Conservation (phyloP, 495 filamentous ascomycete genomes). For the Lineolata rhizophorae region DNA sequence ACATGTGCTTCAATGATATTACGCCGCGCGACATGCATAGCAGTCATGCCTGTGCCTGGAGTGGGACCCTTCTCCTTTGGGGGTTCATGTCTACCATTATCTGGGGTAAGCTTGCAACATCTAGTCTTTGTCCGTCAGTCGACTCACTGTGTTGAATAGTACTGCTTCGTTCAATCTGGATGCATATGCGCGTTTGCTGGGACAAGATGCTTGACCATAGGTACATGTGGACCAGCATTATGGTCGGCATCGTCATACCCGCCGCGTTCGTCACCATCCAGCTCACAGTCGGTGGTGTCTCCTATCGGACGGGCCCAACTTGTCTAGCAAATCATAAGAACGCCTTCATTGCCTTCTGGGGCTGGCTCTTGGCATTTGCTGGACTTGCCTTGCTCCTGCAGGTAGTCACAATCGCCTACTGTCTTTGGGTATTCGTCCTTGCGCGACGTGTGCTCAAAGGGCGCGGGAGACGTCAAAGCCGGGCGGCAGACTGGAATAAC, state of each 20-base stretch:
- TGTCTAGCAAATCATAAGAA: conserved; percentile 16
- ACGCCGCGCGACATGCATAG: conserved; percentile 18
- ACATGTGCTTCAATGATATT: conserved; percentile 16
- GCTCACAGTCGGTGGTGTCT: conserved; percentile 13
- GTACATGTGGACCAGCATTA: conserved; percentile 13
- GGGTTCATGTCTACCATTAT: conserved; percentile 13
- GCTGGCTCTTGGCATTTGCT: conserved; percentile 16
- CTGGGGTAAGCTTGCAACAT: conserved; percentile 10
- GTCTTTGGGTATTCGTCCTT: conserved; percentile 14
- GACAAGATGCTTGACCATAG: conserved; percentile 11
- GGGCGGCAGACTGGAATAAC: conserved; percentile 9
- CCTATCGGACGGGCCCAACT: conserved; percentile 14
- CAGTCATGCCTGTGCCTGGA: conserved; percentile 16
- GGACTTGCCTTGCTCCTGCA: conserved; percentile 12
- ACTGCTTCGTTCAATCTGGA: conserved; percentile 17
- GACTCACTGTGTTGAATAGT: conserved; percentile 6
- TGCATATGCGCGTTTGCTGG: conserved; percentile 20
- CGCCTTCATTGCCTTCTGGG: conserved; percentile 16
- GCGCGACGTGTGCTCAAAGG: conserved; percentile 3
- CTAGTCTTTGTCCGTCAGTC: neutral
- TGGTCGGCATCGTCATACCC: conserved; percentile 11
- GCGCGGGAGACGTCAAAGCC: neutral
- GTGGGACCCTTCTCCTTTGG: conserved; percentile 11
- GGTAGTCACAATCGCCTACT: conserved; percentile 14
- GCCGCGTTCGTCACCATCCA: conserved; percentile 11